Evolutionary conservation across 768 basidiomycete species (phyloP), one percentile per base, ranked within the genome.

Genomic region (Ramaria rubella): DNA sequence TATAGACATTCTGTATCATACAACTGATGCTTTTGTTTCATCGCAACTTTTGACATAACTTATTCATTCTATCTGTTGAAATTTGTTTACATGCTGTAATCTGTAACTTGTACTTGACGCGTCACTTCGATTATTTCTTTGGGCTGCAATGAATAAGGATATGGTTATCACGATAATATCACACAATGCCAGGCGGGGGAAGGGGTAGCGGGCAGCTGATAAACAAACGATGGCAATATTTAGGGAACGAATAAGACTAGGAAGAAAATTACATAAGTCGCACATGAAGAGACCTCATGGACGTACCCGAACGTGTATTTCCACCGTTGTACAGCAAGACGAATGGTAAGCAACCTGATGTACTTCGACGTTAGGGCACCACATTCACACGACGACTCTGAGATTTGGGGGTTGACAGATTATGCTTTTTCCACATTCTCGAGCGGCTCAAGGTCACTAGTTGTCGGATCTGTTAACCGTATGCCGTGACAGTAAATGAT

Each of bases 381-480:
- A 17, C n/a, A 21, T 24, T 42, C 23, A 11, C 5, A 26, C 36
- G 11, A 38, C 36, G 69, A n/a, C 11, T 12, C 29, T 26, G 85
- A 3, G 73, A 90, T 58, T 64, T 61, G 11, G 74, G 79, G 6
- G 62, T 70, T 3, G 94, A 96, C 67, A 80, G 83, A 52, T 81
- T 98, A 12, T 92, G 88, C 0, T 96, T 95, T 67, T 84, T 97
- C 53, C 95, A 98, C 64, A 72, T 95, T 15, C 69, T 98, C 0
- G 93, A 95, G 69, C 76, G 83, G 61, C 73, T 98, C 31, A 97
- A 98, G 83, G 94, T 90, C n/a, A 31, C 59, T 14, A 21, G 3
- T 31, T 33, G n/a, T 23, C 31, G 19, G 11, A 5, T 34, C 8
- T 33, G 4, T n/a, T 14, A 38, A 56, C 9, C 29, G 7, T 49